Base-by-base conservation (phyloP, 768 basidiomycete species). In the Rhizopogon roseolus region DNA sequence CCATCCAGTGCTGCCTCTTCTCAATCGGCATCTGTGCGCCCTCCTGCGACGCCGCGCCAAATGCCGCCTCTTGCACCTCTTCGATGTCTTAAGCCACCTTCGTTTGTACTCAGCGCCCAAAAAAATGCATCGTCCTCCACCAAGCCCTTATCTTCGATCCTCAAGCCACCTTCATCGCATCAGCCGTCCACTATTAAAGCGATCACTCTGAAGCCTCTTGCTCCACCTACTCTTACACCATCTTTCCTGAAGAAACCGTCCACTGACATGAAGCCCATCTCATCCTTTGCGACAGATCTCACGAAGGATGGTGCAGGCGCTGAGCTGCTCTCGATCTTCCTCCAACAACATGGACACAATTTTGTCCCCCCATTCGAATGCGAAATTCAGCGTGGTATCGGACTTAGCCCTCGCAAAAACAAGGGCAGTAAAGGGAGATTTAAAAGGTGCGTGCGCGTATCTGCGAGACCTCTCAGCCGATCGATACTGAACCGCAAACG, bases 391-490 rank as follows among this genome's bases (percentile, higher is more conserved):
- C 75, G 81, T n/a, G 84, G 82, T 1, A 59, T 86, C 38, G 74
- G 75, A 55, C 60, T 82, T 50, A 86, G 83, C 65, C 85, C 85
- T 0, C 75, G 80, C 58, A 86, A 85, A 66, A 67, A 67, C 19
- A 68, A 68, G 37, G 72, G 70, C 45, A 71, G 70, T 14, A 77
- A 75, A 62, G 72, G 68, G 29, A 81, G 75, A 57, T 78, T 78
- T 41, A 48, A 76, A 40, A 73, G 80, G 84, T 84, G 55, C 41
- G 75, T 70, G 27, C 54, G 17, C 45, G 29, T 29, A 0, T 16
- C 9, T 2, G 22, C 36, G 13, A 34, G 29, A 42, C 28, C 3
- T 41, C 6, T 10, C 13, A 22, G 46, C 14, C 14, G 14, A 34
- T 37, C 38, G 11, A 5, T 11, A n/a, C 11, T 36, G n/a, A 43